Conservation (phyloP, 2,329 filamentous ascomycete genomes). For the Plenodomus tracheiphilus region DNA sequence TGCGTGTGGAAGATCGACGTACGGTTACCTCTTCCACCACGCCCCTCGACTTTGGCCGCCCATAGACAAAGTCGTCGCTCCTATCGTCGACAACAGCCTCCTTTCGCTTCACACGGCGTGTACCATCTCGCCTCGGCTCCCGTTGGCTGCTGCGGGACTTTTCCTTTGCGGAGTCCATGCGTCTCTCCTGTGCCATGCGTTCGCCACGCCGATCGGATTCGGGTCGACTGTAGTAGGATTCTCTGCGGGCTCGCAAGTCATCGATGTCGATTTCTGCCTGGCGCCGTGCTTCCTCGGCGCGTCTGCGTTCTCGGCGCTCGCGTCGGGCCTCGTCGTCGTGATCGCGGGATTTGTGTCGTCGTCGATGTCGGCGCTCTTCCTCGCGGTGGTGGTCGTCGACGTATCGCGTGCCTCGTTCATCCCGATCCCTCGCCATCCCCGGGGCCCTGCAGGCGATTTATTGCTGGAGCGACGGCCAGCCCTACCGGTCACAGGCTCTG, state of each 20-base stretch:
- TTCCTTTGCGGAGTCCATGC: conserved; percentile 31
- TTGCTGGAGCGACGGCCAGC: conserved; percentile 28
- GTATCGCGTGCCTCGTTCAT: conserved; percentile 36
- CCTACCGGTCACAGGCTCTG: conserved; percentile 34
- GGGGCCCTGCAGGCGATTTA: conserved; percentile 31
- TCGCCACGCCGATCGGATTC: conserved; percentile 34
- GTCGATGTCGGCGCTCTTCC: conserved; percentile 33
- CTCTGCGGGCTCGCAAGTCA: conserved; percentile 44
- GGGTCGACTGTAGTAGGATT: conserved; percentile 44
- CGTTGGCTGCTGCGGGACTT: conserved; percentile 27
- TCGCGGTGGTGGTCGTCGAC: conserved; percentile 17
- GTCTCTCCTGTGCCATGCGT: conserved; percentile 37
- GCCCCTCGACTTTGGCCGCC: conserved; percentile 29
- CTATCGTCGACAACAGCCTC: conserved; percentile 26
- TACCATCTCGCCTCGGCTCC: conserved; percentile 34
- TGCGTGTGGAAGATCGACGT: conserved; percentile 29
- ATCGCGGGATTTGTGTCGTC: conserved; percentile 29
- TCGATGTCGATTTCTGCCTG: conserved; percentile 45
- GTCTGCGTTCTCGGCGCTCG: conserved; percentile 38
- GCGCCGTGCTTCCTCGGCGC: conserved; percentile 32
- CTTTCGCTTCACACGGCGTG: conserved; percentile 32
- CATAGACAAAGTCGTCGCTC: conserved; percentile 39
- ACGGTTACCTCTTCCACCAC: conserved; percentile 35
- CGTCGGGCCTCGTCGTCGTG: conserved; percentile 32
- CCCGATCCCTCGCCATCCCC: conserved; percentile 41